Base-by-base conservation (phyloP, 805 yeast species). In the Starmerella bombicola region DNA sequence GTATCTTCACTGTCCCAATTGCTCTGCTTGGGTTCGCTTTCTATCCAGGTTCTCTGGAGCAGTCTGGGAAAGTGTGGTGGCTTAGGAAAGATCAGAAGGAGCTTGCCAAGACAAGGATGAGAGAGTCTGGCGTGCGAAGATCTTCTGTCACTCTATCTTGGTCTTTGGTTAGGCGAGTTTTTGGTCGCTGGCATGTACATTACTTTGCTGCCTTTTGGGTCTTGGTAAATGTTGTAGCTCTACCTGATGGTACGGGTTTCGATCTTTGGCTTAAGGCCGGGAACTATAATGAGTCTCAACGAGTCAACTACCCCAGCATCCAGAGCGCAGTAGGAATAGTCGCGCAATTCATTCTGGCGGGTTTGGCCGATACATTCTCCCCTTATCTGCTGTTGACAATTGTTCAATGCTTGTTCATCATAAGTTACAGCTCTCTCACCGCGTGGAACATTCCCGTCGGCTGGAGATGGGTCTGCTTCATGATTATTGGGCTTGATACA, bases 21-120 rank as follows among this genome's bases (percentile, higher is more conserved):
- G 70, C 68, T 0, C 13, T 65, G 3, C 30, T 53, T 9, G 69
- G 69, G 0, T 57, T 63, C 45, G 61, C 66, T 39, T 55, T 64
- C 3, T 62, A 71, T 37, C 78, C 78, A 4, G 76, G 73, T 32
- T 73, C 78, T 17, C 80, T 67, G 59, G 70, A 70, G 16, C 55
- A 50, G 17, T 53, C 56, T 18, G 51, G 49, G 10, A 37, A 56
- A 25, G 50, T 53, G 16, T 47, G 55, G 43, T 60, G 65, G 59
- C 53, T 65, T 33, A 54, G 47, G 18, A 44, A 53, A 17, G 49
- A 47, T 3, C 67, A 65, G 38, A 43, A 58, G 13, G 47, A 44
- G 25, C 50, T 65, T 26, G 59, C 66, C 7, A 28, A 33, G 16
- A 15, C 53, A 59, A 49, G 65, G 22, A 51, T 59, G 51, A 40